phyloP scores from a whole-genome alignment of 2,329 filamentous ascomycete species.

The Talaromyces pinophilus region DNA sequence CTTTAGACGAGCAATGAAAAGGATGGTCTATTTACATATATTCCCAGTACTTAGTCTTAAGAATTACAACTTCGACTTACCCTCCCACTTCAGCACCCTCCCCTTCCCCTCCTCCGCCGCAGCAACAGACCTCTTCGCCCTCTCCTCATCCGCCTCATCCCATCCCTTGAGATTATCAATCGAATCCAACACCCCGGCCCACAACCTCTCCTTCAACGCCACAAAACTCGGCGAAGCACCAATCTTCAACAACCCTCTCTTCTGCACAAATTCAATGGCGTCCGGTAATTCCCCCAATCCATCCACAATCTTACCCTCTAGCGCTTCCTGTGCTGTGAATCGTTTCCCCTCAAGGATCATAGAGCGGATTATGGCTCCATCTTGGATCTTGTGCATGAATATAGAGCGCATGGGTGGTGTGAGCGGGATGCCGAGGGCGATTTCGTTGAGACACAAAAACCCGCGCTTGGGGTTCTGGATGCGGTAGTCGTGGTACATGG shows the following conservation, averaged over 20 bases:
- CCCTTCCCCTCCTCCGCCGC: constrained; percentile 53
- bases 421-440: constrained; percentile 76
- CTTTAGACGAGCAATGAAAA: neutral
- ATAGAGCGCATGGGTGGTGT: constrained; percentile 71
- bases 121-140: constrained; percentile 53
- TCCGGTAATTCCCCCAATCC: constrained; percentile 66
- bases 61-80: constrained; percentile 30
- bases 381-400: constrained; percentile 67
- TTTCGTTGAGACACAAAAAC: constrained; percentile 78
- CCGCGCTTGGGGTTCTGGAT: constrained; percentile 70
- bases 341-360: constrained; percentile 74
- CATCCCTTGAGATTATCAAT: constrained; percentile 57
- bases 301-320: constrained; percentile 69
- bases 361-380: constrained; percentile 57
- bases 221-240: constrained; percentile 68
- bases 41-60: neutral
- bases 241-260: constrained; percentile 63
- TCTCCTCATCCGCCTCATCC: constrained; percentile 47
- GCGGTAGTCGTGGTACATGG: constrained; percentile 82
- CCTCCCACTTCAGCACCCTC: constrained; percentile 56
- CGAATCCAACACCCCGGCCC: constrained; percentile 62
- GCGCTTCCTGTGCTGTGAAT: constrained; percentile 63
- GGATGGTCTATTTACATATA: neutral
- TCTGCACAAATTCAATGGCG: constrained; percentile 59
- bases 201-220: constrained; percentile 74